Evolutionary conservation across 2,329 filamentous ascomycete genomes (phyloP), one percentile per base, ranked within the genome.

Genomic region (Fusarium torulosum): DNA sequence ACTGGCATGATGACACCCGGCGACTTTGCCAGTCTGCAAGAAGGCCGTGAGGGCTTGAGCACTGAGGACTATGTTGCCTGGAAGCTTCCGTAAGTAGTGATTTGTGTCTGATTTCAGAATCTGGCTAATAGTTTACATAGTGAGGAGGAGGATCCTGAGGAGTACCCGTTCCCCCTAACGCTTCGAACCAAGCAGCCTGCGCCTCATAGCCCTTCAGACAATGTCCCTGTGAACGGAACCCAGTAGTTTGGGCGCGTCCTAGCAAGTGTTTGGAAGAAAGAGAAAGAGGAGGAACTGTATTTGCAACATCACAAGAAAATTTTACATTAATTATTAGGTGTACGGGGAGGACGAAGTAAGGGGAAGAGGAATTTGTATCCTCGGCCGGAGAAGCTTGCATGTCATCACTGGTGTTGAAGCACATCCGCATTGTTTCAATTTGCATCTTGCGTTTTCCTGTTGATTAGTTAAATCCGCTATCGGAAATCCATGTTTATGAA

Each of bases 1-100:
- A 91, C 91, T 42, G 96, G 96, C 53, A 97, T 97, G 94, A 98
- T 99, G 96, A 99, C 96, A 1, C 96, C 96, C 9, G 96, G 96
- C 45, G 96, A 99, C 79, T 98, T 98, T 84, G 96, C 94, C 27
- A 97, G 93, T 72, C 83, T 99, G 56, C 96, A 98, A 80, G 96
- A 99, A 80, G 93, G 94, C 43, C 91, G 91, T 42, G 96, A 99
- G 79, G 94, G 95, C 1, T 82, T 99, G 72, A 96, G 86, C 81
- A 98, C 96, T 1, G 96, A 99, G 80, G 96, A 99, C 77, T 98
- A 99, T 79, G 93, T 98, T 75, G 92, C 95, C 31, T 99, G 96
- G 96, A 97, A 96, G 82, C 84, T 98, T 60, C 96, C 95, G 91
- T 98, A 87, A 91, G 94, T 94, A 23, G 31, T 62, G 4, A 31